Percentiles rank a stretch among this genome's conserved stretches.
These are phyloP conservation scores for Debaryomyces prosopidis DNA, from an alignment of 805 yeast genomes.

Conservation along the genomic window DNA sequence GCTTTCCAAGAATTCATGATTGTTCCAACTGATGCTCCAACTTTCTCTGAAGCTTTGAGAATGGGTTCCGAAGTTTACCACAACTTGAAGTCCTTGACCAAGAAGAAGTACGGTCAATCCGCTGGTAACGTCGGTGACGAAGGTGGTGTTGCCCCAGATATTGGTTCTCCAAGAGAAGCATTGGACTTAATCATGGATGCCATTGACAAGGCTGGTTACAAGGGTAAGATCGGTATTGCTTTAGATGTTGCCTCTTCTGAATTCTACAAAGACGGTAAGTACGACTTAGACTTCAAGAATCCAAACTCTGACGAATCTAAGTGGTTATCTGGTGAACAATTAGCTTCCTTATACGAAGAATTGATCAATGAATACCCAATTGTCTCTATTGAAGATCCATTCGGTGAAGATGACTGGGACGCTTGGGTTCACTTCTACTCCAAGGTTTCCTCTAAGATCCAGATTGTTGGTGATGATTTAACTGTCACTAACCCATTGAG, in stretches of 20 bases:
- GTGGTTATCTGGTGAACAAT: conserved; percentile 87
- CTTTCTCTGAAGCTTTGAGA: conserved; percentile 95
- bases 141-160: conserved; percentile 99
- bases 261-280: conserved; percentile 94
- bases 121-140: conserved; percentile 99
- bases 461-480: conserved; percentile 97
- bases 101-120: conserved; percentile 93
- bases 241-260: conserved; percentile 97
- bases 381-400: conserved; percentile 98
- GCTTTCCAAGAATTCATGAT: conserved; percentile 99
- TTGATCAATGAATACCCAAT: conserved; percentile 92
- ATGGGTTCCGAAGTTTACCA: conserved; percentile 98
- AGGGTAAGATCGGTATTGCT: conserved; percentile 88
- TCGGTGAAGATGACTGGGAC: conserved; percentile 99
- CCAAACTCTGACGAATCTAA: conserved; percentile 87
- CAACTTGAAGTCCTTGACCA: conserved; percentile 87
- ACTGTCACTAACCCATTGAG: conserved; percentile 97
- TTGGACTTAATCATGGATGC: conserved; percentile 89
- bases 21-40: conserved; percentile 88
- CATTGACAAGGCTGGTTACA: conserved; percentile 93
- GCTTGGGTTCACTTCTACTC: conserved; percentile 91
- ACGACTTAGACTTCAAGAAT: conserved; percentile 98
- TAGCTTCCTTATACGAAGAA: conserved; percentile 79
- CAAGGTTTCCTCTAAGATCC: conserved; percentile 65
- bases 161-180: conserved; percentile 94